Base-by-base conservation (phyloP, 2,329 filamentous ascomycete genomes). In the Metarhizium guizhouense region DNA sequence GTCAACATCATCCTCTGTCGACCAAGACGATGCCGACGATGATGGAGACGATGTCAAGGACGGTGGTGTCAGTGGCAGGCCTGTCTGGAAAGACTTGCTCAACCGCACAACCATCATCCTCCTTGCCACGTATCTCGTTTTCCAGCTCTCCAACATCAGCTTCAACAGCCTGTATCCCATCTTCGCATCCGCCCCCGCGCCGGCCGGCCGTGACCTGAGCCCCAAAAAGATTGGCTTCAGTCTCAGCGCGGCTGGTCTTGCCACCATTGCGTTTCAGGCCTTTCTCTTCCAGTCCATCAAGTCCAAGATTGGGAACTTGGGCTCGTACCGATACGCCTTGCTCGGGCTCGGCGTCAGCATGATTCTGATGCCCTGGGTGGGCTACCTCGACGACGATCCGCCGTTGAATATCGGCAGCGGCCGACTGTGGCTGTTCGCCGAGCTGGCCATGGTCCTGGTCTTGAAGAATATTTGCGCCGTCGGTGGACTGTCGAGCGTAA, bases 111-210 rank as follows among this genome's bases (percentile, higher is more conserved):
- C 91, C 0, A 69, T 96, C 13, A 75, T 95, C 3, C 80, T 99
- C 0, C 80, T 99, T 6, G 69, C 83, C 53, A 95, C 92, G 0
- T 97, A 96, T 66, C 82, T 96, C 47, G 86, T 97, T 52, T 99
- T 97, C 67, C 92, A 96, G 65, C 79, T 99, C 5, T 86, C 88
- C 58, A 97, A 97, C 69, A 90, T 96, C 61, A 91, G 90, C 3
- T 99, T 92, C 79, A 96, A 96, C 71, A 93, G 90, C 18, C 76
- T 99, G 0, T 99, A 95, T 64, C 94, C 94, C 1, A 93, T 97
- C 54, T 99, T 97, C 64, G 89, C 87, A 0, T 85, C 92, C 54
- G 84, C 87, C 0, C 71, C 80, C 0, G 77, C 84, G 0, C 94
- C 94, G 0, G 86, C 85, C 0, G 94, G 94, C 18, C 86, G 94